Evolutionary conservation across 306 rosid genomes (phyloP), one percentile per base, ranked within the genome.

Genomic region (Corylus heterophylla): DNA sequence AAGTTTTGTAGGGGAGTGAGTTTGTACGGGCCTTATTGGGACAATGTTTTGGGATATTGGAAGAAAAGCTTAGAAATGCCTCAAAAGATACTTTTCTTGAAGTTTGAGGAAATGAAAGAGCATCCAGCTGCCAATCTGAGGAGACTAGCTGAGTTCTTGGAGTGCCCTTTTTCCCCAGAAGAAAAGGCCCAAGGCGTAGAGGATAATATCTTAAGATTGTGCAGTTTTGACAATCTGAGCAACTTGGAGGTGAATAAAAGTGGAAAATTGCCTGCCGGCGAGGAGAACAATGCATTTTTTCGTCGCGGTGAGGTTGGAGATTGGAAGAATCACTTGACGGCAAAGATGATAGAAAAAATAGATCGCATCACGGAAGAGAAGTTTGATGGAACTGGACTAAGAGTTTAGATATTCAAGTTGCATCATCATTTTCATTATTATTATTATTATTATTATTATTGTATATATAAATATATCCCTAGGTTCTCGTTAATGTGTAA

Each of bases 261-360:
- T 20, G 74, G 39, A 12, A 22, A 47, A 49, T 10, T 70, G 37
- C 6, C 35, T 2, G 0, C 9, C 17, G 58, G 48, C 4, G 9
- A 17, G 17, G 5, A 44, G 10, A 35, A 20, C 4, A 2, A 2
- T 20, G n/a, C 37, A 1, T 77, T 18, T 18, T 77, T 64, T 73
- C 54, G 74, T 27, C 54, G 55, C 9, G 80, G 80, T 7, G 52
- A 77, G 49, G 80, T 67, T 13, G 80, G 80, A n/a, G 66, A 77
- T 54, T 77, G 74, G 74, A 52, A 12, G 51, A 66, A 77, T 50
- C 25, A 63, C 27, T 61, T 77, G 18, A 67, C 73, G 7, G 31
- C 52, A 1, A 49, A 35, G 12, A 77, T 67, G 80, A 61, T 4
- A 25, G 62, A 77, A 6, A 54, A 69, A 14, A 14, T 76, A 45